Evolutionary conservation across 805 yeast genomes (phyloP).

Genomic region (Cyberlindnera mycetangii): DNA sequence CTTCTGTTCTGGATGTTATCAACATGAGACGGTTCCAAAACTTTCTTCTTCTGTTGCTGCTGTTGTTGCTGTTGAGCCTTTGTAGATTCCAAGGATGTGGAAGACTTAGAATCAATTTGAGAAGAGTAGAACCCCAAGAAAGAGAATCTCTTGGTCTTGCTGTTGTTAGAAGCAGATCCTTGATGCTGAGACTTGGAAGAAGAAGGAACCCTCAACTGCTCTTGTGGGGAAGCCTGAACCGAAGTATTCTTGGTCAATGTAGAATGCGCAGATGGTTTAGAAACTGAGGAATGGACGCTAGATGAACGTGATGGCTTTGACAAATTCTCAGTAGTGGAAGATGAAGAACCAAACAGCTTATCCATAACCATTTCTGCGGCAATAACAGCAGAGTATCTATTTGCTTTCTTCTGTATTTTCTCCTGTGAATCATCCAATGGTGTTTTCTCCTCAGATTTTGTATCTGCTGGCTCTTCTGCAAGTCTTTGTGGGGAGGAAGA

Average conservation of each 20-base stretch:
- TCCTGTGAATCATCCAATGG: slow-evolving; percentile 8
- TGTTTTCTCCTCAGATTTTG: slow-evolving; percentile 1
- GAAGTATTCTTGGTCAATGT: slow-evolving; percentile 17
- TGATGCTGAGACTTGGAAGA: slow-evolving; percentile 6
- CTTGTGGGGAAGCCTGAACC: slow-evolving; percentile 6
- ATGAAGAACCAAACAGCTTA: slow-evolving; percentile 26
- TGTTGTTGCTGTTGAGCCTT: slow-evolving; percentile 2
- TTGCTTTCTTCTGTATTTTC: slow-evolving; percentile 21
- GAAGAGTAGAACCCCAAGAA: slow-evolving; percentile 35
- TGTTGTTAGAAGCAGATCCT: slow-evolving; percentile 3
- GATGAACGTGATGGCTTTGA: slow-evolving; percentile 15
- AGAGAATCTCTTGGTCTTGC: slow-evolving; percentile 38
- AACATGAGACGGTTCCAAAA: slow-evolving; percentile 27
- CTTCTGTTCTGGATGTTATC: slow-evolving; percentile 18
- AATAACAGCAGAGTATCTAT: slow-evolving; percentile 29
- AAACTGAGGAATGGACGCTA: slow-evolving; percentile 15
- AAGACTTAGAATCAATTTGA: slow-evolving; percentile 15
- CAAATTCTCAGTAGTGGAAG: slow-evolving; percentile 1
- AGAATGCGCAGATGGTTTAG: slow-evolving; percentile 19
- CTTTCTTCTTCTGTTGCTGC: slow-evolving; percentile 20
- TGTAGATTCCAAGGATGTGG: slow-evolving; percentile 8
- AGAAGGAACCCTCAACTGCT: slow-evolving; percentile 14
- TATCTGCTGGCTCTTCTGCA: slow-evolving; percentile 4
- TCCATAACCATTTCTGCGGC: slow-evolving; percentile 30
- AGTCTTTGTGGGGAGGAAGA: slow-evolving; percentile 11